Percentiles rank a stretch among this genome's conserved stretches.
Conservation (phyloP, 345 rosid genomes). For the Corchorus capsularis region DNA sequence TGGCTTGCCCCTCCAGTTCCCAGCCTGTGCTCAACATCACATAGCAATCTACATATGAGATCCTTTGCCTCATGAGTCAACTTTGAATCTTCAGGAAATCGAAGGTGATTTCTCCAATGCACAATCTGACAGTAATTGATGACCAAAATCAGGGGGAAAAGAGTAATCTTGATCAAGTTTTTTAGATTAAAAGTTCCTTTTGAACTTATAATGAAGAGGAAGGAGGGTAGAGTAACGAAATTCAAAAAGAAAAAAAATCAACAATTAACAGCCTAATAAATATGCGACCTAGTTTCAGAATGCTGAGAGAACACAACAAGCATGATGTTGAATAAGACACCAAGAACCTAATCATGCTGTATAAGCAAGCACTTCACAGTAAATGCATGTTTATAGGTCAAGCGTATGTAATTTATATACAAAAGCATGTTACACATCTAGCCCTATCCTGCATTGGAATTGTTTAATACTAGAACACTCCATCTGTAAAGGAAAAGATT, state of each 20-base stretch:
- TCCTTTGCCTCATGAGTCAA: slow-evolving; percentile 77
- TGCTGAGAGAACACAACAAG: not conserved
- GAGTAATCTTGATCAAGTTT: not conserved
- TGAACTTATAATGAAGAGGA: not conserved
- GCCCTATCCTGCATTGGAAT: not conserved
- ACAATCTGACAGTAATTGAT: slow-evolving; percentile 60
- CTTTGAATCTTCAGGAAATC: slow-evolving; percentile 81
- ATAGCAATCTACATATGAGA: slow-evolving; percentile 81
- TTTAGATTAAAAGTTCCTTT: not conserved
- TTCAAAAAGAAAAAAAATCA: not conserved
- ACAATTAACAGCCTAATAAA: not conserved
- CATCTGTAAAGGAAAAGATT: not conserved
- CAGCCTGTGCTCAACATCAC: slow-evolving; percentile 86
- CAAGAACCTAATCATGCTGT: not conserved
- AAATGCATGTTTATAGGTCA: not conserved
- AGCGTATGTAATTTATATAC: not conserved
- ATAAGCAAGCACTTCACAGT: not conserved
- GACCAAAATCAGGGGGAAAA: slow-evolving; percentile 12
- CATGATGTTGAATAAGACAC: not conserved
- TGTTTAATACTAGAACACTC: not conserved
- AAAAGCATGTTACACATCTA: not conserved
- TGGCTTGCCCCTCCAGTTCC: slow-evolving; percentile 86
- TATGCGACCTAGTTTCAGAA: slow-evolving; percentile 6
- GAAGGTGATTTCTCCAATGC: slow-evolving; percentile 87
- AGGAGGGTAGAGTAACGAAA: no score